Evolutionary conservation across 2,329 filamentous ascomycete species (phyloP).

Genomic region (Hansfordia pulvinata): DNA sequence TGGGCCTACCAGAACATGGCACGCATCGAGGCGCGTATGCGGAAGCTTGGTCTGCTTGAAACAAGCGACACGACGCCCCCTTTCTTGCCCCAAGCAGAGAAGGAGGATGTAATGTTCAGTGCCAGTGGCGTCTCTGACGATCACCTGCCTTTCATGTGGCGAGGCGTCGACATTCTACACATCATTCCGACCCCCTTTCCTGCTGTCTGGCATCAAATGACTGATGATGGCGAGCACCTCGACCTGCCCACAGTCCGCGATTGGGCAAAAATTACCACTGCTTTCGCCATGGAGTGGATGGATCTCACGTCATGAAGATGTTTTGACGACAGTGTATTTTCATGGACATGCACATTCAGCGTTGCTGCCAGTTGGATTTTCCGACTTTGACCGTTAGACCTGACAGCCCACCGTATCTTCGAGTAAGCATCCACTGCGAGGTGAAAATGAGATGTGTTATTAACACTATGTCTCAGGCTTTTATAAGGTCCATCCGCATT

Average conservation of each 20-base stretch:
- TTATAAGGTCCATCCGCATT: too few relatives aligned
- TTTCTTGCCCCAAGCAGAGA: slow-evolving; percentile 44
- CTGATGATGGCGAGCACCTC: slow-evolving; percentile 74
- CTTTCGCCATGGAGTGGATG: slow-evolving; percentile 86
- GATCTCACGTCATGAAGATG: too few relatives aligned
- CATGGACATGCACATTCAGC: too few relatives aligned
- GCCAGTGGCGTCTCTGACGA: slow-evolving; percentile 86
- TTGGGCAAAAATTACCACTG: slow-evolving; percentile 74
- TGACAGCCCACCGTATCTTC: too few relatives aligned
- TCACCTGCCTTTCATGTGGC: slow-evolving; percentile 77
- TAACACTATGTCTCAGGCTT: too few relatives aligned
- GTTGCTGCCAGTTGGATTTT: too few relatives aligned
- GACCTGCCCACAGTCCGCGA: slow-evolving; percentile 71
- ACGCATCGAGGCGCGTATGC: slow-evolving; percentile 58
- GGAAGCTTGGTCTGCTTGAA: slow-evolving; percentile 44
- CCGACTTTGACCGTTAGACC: too few relatives aligned
- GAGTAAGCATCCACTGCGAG: too few relatives aligned
- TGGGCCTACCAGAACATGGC: slow-evolving; percentile 82
- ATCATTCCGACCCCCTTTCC: slow-evolving; percentile 80
- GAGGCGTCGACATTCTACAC: slow-evolving; percentile 81
- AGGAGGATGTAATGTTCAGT: slow-evolving; percentile 33
- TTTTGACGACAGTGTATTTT: too few relatives aligned
- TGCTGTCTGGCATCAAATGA: slow-evolving; percentile 69
- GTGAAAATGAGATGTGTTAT: too few relatives aligned
- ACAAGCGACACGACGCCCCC: slow-evolving; percentile 25